These are phyloP conservation scores for Lachnellula hyalina DNA, from an alignment of 2,329 filamentous ascomycete species.

Conservation along the genomic window DNA sequence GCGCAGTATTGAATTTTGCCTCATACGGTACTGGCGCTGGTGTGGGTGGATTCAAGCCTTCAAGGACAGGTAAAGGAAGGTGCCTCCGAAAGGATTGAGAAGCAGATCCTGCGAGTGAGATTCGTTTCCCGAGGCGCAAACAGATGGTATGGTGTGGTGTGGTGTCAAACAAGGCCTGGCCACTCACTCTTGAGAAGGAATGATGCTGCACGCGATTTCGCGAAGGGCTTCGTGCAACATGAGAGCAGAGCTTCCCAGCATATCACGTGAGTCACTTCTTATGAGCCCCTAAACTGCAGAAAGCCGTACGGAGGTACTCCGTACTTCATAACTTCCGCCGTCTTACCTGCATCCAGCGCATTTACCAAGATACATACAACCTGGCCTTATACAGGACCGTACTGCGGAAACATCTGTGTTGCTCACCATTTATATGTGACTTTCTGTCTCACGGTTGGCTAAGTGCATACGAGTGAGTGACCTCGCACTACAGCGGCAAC, in stretches of 20 bases:
- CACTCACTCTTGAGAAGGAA: too few species aligned
- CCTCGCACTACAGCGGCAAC: not conserved
- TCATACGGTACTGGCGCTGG: not conserved
- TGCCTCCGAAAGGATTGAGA: slow-evolving; percentile 1
- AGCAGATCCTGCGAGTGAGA: slow-evolving; percentile 9
- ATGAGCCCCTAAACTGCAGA: not conserved
- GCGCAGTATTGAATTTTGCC: slow-evolving; percentile 9
- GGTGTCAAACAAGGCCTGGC: not conserved
- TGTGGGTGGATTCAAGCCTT: too few species aligned
- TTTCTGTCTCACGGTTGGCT: not conserved
- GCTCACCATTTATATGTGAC: too few species aligned
- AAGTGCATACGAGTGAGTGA: not conserved
- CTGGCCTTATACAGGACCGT: not conserved
- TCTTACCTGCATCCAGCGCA: not conserved
- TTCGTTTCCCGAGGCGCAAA: slow-evolving; percentile 3
- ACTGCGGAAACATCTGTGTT: too few species aligned
- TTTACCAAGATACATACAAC: not conserved
- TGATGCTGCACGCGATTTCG: not conserved
- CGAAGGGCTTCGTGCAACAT: not conserved
- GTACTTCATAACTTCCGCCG: not conserved
- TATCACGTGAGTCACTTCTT: not conserved
- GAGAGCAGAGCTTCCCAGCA: not conserved
- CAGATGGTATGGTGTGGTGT: not conserved
- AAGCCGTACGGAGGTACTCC: not conserved
- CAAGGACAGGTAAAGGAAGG: too few species aligned